A percentile compares a stretch with the other conserved stretches of the same genome.
Evolutionary conservation across 2,329 filamentous ascomycete genomes (phyloP).

Genomic region (Cordyceps sp.): DNA sequence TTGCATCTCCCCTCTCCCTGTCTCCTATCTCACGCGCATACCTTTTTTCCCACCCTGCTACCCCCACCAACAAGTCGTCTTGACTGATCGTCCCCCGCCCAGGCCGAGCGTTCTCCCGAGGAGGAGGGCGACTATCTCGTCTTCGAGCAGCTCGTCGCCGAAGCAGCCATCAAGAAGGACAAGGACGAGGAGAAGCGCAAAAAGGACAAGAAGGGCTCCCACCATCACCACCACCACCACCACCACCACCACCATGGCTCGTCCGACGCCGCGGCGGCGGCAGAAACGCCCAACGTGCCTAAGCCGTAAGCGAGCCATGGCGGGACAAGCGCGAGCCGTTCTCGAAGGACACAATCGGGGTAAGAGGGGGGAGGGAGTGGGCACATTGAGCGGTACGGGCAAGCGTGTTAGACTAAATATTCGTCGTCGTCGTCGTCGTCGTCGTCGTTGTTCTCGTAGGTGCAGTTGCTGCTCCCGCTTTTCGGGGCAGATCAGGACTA

Average conservation of each 20-base stretch:
- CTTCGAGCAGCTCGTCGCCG: constrained; percentile 94
- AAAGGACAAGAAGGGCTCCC: constrained; percentile 27
- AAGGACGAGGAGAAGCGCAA: constrained; percentile 58
- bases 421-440: background rate
- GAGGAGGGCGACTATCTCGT: constrained; percentile 98
- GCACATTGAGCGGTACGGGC: too few relatives aligned
- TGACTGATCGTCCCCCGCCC: background rate
- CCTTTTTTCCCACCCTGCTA: background rate
- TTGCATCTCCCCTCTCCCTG: background rate
- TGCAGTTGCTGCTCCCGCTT: too few relatives aligned
- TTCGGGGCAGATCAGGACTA: too few relatives aligned
- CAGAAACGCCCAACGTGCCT: too few relatives aligned
- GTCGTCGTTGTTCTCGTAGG: background rate
- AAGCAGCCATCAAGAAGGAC: constrained; percentile 90
- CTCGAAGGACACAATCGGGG: too few relatives aligned
- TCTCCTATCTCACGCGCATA: too few relatives aligned
- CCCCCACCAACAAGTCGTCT: too few relatives aligned
- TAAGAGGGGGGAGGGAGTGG: too few relatives aligned
- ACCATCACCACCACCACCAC: background rate
- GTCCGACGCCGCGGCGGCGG: too few relatives aligned
- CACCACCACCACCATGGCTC: background rate
- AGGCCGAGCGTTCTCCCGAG: constrained; percentile 81
- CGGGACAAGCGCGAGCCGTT: too few relatives aligned
- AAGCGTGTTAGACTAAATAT: too few relatives aligned
- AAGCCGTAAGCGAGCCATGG: background rate